Conservation (phyloP, 108 stramenopile genomes). For the Fragilaria radians region DNA sequence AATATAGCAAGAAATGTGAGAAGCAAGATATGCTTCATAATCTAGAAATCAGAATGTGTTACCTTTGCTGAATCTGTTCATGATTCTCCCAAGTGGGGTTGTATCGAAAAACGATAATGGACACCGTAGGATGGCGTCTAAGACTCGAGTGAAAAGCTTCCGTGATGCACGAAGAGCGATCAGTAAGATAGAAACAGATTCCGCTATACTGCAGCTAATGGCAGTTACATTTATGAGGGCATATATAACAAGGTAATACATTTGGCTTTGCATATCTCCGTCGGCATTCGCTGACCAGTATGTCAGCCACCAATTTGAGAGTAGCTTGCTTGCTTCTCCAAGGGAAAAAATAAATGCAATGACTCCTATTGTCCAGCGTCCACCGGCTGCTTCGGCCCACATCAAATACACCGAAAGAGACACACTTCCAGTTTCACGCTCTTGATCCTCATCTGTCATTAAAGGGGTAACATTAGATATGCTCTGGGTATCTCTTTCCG, state of each 20-base stretch:
- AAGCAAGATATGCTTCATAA: background rate
- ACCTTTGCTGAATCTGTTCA: conserved; percentile 57
- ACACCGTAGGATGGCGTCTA: conserved; percentile 56
- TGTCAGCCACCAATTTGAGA: conserved; percentile 61
- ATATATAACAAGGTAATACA: conserved; percentile 54
- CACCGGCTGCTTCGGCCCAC: conserved; percentile 72
- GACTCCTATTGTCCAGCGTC: conserved; percentile 24
- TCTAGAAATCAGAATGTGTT: background rate
- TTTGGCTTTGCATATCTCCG: conserved; percentile 7
- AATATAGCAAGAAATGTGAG: background rate
- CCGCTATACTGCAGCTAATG: conserved; percentile 41
- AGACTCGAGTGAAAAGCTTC: background rate
- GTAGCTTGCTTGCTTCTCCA: conserved; percentile 40
- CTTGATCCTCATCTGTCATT: conserved; percentile 20
- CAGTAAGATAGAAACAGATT: conserved; percentile 41
- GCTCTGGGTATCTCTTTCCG: background rate
- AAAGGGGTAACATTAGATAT: conserved; percentile 3
- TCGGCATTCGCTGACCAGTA: conserved; percentile 25
- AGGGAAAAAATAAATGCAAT: conserved; percentile 43
- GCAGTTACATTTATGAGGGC: conserved; percentile 53
- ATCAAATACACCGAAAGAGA: conserved; percentile 37
- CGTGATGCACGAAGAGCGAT: conserved; percentile 35
- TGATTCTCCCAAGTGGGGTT: conserved; percentile 47
- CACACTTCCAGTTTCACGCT: conserved; percentile 17
- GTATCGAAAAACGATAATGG: conserved; percentile 82